Percentiles rank a stretch among this genome's conserved stretches.
Evolutionary conservation across 2,329 filamentous ascomycete species (phyloP).

Genomic region (Penicillium hordei): DNA sequence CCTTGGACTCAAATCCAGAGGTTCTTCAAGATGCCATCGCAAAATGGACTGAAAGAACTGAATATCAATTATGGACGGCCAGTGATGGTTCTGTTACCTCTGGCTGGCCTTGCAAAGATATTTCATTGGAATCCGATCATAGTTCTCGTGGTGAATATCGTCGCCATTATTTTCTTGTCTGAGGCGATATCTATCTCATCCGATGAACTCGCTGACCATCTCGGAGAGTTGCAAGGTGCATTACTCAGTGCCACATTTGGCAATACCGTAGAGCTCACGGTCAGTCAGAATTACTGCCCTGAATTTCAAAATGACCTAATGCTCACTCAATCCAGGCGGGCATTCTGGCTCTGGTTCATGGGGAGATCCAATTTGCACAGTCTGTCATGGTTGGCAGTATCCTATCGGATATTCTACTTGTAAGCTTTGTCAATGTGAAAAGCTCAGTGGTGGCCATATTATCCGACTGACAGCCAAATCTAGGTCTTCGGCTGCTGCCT

Average conservation of each 20-base stretch:
- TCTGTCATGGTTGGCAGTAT: slow-evolving; percentile 89
- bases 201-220: slow-evolving; percentile 8
- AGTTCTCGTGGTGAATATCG: slow-evolving; percentile 12
- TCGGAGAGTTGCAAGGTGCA: slow-evolving; percentile 15
- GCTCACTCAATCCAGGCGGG: slow-evolving; percentile 54
- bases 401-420: slow-evolving; percentile 81
- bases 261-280: slow-evolving; percentile 16
- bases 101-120: slow-evolving; percentile 8
- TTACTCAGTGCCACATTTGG: slow-evolving; percentile 15
- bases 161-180: slow-evolving; percentile 11
- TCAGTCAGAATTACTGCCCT: neutral
- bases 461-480: neutral
- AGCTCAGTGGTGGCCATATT: neutral
- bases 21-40: slow-evolving; percentile 4
- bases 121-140: slow-evolving; percentile 12
- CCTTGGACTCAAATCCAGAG: slow-evolving; percentile 1
- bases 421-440: neutral
- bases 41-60: neutral
- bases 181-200: slow-evolving; percentile 11
- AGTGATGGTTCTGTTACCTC: slow-evolving; percentile 7
- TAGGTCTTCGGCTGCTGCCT: slow-evolving; percentile 67
- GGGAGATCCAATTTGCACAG: slow-evolving; percentile 84
- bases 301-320: neutral
- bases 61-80: neutral
- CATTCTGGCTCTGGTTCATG: slow-evolving; percentile 75